These are phyloP conservation scores for Xylaria sp. DNA, from an alignment of 2,329 filamentous ascomycete genomes.

Conservation along the genomic window DNA sequence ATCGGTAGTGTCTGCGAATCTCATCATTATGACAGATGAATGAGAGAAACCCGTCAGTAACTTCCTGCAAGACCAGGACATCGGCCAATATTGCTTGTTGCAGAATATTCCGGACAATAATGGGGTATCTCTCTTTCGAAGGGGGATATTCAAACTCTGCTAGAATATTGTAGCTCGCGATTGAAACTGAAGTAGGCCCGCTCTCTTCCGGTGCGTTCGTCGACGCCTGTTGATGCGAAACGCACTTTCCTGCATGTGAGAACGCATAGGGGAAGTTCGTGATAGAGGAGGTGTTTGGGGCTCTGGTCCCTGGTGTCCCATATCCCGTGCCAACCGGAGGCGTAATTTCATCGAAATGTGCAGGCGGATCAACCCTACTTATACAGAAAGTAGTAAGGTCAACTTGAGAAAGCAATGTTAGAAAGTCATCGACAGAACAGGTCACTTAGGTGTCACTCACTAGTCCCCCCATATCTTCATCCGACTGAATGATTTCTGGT, in stretches of 20 bases:
- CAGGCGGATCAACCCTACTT: conserved; percentile 8
- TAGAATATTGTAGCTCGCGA: conserved; percentile 50
- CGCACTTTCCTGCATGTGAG: conserved; percentile 22
- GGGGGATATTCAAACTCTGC: conserved; percentile 47
- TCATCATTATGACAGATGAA: conserved; percentile 44
- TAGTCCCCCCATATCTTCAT: conserved; percentile 55
- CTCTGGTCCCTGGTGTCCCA: background rate
- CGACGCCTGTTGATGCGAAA: conserved; percentile 5
- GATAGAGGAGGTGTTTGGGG: background rate
- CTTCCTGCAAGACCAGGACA: conserved; percentile 54
- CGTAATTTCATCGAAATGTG: conserved; percentile 16
- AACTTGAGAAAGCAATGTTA: conserved; percentile 26
- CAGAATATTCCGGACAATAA: conserved; percentile 42
- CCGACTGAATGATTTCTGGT: conserved; percentile 33
- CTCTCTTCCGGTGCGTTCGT: background rate
- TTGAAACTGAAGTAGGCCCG: conserved; percentile 22
- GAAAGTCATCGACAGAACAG: background rate
- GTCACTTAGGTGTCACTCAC: conserved; percentile 6
- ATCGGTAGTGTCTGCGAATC: conserved; percentile 48
- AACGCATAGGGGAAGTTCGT: conserved; percentile 21
- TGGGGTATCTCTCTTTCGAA: conserved; percentile 37
- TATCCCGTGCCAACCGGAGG: background rate
- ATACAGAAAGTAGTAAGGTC: conserved; percentile 29
- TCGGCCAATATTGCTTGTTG: conserved; percentile 40
- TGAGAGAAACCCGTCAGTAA: conserved; percentile 58